These are phyloP conservation scores for Ophiocordyceps camponoti-floridani DNA, from an alignment of 2,329 filamentous ascomycete genomes.

Conservation along the genomic window DNA sequence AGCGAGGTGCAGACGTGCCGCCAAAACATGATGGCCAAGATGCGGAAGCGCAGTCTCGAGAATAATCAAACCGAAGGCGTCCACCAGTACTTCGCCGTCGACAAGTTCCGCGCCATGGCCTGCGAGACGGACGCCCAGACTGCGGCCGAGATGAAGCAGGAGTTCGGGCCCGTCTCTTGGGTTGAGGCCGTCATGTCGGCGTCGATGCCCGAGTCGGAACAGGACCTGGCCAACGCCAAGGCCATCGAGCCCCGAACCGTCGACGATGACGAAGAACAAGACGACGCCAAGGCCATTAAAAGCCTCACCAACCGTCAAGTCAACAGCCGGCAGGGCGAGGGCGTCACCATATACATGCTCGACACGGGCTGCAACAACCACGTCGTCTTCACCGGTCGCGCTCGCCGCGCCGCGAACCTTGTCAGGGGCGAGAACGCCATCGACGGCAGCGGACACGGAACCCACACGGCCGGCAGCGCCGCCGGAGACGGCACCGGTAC, in stretches of 20 bases:
- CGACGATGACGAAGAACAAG: not conserved
- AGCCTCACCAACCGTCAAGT: too few species aligned
- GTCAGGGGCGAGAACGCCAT: slow-evolving; percentile 25
- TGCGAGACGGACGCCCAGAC: slow-evolving; percentile 22
- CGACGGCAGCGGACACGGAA: slow-evolving; percentile 45
- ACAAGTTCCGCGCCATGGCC: slow-evolving; percentile 8
- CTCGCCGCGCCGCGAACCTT: slow-evolving; percentile 33
- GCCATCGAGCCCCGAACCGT: not conserved
- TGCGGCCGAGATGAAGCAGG: slow-evolving; percentile 27
- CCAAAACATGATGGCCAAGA: slow-evolving; percentile 24
- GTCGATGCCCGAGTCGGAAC: not conserved
- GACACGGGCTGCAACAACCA: slow-evolving; percentile 48
- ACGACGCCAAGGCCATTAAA: not conserved
- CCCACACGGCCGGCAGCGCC: slow-evolving; percentile 45
- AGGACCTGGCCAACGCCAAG: not conserved
- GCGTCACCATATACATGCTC: slow-evolving; percentile 44
- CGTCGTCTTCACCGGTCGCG: slow-evolving; percentile 36
- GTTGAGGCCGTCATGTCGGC: not conserved
- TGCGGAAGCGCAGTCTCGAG: slow-evolving; percentile 34
- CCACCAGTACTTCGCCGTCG: not conserved
- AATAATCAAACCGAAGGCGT: not conserved
- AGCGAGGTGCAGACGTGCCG: slow-evolving; percentile 28
- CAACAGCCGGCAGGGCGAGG: slow-evolving; percentile 5
- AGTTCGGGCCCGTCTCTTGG: slow-evolving; percentile 11
- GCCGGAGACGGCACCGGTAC: slow-evolving; percentile 43